Evolutionary conservation across 345 rosid species (phyloP), one percentile per base, ranked within the genome.

Genomic region (Ailanthus altissimus): DNA sequence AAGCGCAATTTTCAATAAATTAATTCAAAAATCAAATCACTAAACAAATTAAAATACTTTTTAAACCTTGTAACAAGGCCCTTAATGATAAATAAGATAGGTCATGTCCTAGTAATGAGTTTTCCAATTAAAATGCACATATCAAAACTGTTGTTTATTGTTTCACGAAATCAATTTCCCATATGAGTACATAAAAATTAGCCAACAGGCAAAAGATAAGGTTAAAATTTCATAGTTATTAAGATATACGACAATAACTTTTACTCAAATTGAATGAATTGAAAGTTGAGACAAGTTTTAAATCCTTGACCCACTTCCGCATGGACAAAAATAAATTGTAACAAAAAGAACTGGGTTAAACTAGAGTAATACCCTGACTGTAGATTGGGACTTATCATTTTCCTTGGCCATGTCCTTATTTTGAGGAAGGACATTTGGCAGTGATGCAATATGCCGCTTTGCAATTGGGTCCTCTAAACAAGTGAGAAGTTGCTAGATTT

Each of bases 381-480:
- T 69, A 67, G 87, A 84, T 65, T 81, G 75, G 47, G 50, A 80
- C 68, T 78, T 80, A 74, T 86, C 76, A 75, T 83, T 72, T 28
- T 77, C 82, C 21, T 70, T 72, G 38, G 82, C 78, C 16, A 75
- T 63, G 79, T 75, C 85, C 74, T 80, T 83, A 79, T 56, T 84
- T 58, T 84, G 85, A 82, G 78, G 78, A 77, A 86, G 70, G 82
- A 32, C 80, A 81, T 14, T 77, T 63, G 83, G 75, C 23, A 87
- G 86, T 73, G 92, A 83, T 77, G 77, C 81, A 53, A 74, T 74
- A 75, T 81, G 81, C 67, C 87, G 84, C 80, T 89, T 92, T 38
- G 91, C 89, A 74, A 92, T 86, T 53, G 97, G 94, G 76, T 96
- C 97, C 59, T 86, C 97, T 96, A 75, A 72, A 77, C n/a, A 69